These are phyloP conservation scores for Deinandra increscens DNA, from an alignment of 129 eudicot species.

Conservation along the genomic window DNA sequence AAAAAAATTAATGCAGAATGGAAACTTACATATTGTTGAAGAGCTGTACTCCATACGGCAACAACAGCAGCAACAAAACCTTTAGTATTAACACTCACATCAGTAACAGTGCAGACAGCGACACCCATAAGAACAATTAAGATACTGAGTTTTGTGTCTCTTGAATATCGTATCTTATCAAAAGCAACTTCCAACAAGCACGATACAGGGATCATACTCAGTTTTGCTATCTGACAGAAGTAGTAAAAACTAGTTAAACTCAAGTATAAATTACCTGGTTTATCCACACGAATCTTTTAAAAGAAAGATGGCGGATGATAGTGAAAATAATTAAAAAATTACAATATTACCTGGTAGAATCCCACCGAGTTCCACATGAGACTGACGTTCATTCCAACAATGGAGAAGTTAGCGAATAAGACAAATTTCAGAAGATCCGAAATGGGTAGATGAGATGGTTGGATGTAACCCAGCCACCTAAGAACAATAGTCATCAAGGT, in stretches of 20 bases:
- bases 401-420: conserved; percentile 69
- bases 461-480: conserved; percentile 63
- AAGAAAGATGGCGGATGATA: conserved; percentile 9
- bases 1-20: not conserved
- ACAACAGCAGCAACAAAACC: conserved; percentile 76
- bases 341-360: conserved; percentile 55
- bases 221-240: conserved; percentile 65
- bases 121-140: conserved; percentile 68
- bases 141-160: conserved; percentile 77
- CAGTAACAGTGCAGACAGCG: conserved; percentile 78
- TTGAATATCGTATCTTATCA: conserved; percentile 64
- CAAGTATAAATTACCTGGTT: conserved; percentile 15
- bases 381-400: conserved; percentile 83
- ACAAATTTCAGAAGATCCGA: conserved; percentile 59
- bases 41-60: conserved; percentile 83
- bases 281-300: conserved; percentile 4
- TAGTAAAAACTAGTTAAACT: conserved; percentile 8
- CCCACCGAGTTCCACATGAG: conserved; percentile 92
- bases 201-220: conserved; percentile 84
- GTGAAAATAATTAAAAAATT: not conserved
- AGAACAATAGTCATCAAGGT: conserved; percentile 68
- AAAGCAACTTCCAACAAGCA: conserved; percentile 69
- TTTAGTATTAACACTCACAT: conserved; percentile 73
- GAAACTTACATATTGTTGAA: conserved; percentile 77
- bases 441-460: conserved; percentile 58